phyloP scores from a whole-genome alignment of 2,329 filamentous ascomycete genomes.

The Colletotrichum zoysiae region DNA sequence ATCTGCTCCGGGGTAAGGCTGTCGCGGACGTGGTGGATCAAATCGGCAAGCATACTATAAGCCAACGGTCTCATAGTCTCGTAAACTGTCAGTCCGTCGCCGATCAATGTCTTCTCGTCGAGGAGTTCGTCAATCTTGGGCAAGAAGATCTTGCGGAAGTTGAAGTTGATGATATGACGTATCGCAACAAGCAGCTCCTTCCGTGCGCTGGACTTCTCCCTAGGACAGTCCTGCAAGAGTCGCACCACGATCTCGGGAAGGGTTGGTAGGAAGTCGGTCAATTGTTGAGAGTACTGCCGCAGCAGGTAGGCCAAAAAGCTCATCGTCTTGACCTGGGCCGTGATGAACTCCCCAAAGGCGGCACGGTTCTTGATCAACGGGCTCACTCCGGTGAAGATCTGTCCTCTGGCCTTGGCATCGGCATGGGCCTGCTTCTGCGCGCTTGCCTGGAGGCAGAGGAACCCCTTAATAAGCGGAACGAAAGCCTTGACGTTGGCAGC shows the following conservation, averaged over 20 bases:
- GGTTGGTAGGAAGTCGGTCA: constrained; percentile 87
- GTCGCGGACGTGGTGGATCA: constrained; percentile 97
- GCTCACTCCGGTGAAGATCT: constrained; percentile 92
- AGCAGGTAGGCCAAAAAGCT: constrained; percentile 96
- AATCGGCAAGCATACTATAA: constrained; percentile 97
- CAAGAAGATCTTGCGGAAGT: constrained; percentile 94
- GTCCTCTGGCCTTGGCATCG: constrained; percentile 82
- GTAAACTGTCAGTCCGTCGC: constrained; percentile 95
- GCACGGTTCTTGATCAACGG: constrained; percentile 92
- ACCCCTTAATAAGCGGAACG: constrained; percentile 92
- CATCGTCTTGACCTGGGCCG: constrained; percentile 99
- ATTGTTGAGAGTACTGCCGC: constrained; percentile 85
- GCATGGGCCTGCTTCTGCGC: constrained; percentile 93
- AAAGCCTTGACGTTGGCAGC: constrained; percentile 90
- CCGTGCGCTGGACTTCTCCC: constrained; percentile 91
- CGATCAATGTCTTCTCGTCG: constrained; percentile 93
- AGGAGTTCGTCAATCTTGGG: constrained; percentile 94
- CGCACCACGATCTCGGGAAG: constrained; percentile 92
- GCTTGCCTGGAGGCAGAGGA: constrained; percentile 88
- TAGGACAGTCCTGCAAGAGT: constrained; percentile 90
- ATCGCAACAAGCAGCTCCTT: constrained; percentile 98
- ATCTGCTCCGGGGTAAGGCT: constrained; percentile 92
- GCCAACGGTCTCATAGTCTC: constrained; percentile 96
- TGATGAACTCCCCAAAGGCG: constrained; percentile 97
- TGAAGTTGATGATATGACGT: constrained; percentile 98